Percentiles rank a stretch among this genome's conserved stretches.
Evolutionary conservation across 2,329 filamentous ascomycete species (phyloP).

Genomic region (Colletotrichum limetticola): DNA sequence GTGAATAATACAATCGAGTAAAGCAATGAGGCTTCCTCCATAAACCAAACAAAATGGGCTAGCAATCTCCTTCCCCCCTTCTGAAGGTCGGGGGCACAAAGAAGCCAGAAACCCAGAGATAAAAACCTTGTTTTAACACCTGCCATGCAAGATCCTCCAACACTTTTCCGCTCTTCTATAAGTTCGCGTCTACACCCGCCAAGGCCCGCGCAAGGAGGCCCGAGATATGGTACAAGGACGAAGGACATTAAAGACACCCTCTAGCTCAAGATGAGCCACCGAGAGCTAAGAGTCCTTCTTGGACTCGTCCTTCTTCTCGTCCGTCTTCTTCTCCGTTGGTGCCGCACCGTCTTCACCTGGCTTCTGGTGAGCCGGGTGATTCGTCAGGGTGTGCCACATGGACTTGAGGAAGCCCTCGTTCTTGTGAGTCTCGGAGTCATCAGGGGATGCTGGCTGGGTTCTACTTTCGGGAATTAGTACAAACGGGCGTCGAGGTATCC

Average conservation of each 20-base stretch:
- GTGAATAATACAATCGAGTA: conserved; percentile 46
- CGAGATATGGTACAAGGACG: conserved; percentile 38
- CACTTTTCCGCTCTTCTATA: conserved; percentile 33
- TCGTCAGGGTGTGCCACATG: conserved; percentile 92
- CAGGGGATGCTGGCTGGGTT: conserved; percentile 35
- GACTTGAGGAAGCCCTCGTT: conserved; percentile 93
- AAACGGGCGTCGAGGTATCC: background rate
- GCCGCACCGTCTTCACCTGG: conserved; percentile 41
- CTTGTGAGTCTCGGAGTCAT: conserved; percentile 67
- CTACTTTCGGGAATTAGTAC: conserved; percentile 21
- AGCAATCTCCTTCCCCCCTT: background rate
- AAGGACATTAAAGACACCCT: background rate
- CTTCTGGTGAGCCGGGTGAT: conserved; percentile 70
- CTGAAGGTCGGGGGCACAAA: background rate
- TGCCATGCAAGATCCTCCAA: conserved; percentile 44
- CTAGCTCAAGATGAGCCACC: conserved; percentile 39
- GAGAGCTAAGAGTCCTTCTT: conserved; percentile 47
- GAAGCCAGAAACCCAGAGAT: conserved; percentile 36
- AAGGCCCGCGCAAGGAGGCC: conserved; percentile 7
- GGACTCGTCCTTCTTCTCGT: conserved; percentile 37
- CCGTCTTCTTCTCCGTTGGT: conserved; percentile 39
- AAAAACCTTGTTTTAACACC: conserved; percentile 50
- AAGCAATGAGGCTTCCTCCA: conserved; percentile 17
- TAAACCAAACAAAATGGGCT: background rate
- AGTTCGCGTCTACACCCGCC: conserved; percentile 8